A percentile compares a stretch with the other conserved stretches of the same genome.
phyloP scores from a whole-genome alignment of 2,329 filamentous ascomycete species.

The Arthroderma sp. region DNA sequence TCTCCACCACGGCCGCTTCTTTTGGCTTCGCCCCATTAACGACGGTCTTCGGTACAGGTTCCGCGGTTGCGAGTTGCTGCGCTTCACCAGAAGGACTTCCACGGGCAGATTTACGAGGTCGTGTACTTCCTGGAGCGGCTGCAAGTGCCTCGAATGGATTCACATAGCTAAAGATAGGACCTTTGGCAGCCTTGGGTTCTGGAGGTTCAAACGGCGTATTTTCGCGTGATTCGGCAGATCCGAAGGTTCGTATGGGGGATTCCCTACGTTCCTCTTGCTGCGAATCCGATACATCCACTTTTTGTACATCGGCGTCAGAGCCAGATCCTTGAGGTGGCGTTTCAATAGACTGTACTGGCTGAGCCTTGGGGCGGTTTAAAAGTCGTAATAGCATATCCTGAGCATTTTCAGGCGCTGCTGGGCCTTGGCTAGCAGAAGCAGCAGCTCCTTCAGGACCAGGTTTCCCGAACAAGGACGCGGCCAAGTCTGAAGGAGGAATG shows the following conservation, averaged over 20 bases:
- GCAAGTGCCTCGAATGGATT: constrained; percentile 61
- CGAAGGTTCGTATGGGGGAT: constrained; percentile 22
- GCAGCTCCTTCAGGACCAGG: constrained; percentile 16
- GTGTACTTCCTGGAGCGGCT: constrained; percentile 47
- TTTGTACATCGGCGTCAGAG: constrained; percentile 11
- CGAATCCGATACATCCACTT: background rate
- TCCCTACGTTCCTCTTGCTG: constrained; percentile 9
- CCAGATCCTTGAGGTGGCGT: background rate
- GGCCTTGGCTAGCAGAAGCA: constrained; percentile 14
- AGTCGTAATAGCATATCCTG: constrained; percentile 78
- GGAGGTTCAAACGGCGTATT: constrained; percentile 27
- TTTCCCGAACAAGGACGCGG: constrained; percentile 42
- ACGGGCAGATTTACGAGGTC: constrained; percentile 36
- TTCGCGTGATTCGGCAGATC: constrained; percentile 15
- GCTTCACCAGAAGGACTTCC: constrained; percentile 25
- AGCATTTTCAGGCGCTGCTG: constrained; percentile 44
- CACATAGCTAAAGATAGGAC: constrained; percentile 52
- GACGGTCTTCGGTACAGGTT: background rate
- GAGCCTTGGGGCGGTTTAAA: constrained; percentile 56
- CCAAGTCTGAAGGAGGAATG: constrained; percentile 44
- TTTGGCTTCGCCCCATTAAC: no score
- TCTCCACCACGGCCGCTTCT: background rate
- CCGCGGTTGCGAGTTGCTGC: background rate
- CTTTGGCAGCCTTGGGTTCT: constrained; percentile 22
- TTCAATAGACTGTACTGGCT: constrained; percentile 13